Evolutionary conservation across 2,329 filamentous ascomycete species (phyloP).

Genomic region (Tolypocladium endophyticum): DNA sequence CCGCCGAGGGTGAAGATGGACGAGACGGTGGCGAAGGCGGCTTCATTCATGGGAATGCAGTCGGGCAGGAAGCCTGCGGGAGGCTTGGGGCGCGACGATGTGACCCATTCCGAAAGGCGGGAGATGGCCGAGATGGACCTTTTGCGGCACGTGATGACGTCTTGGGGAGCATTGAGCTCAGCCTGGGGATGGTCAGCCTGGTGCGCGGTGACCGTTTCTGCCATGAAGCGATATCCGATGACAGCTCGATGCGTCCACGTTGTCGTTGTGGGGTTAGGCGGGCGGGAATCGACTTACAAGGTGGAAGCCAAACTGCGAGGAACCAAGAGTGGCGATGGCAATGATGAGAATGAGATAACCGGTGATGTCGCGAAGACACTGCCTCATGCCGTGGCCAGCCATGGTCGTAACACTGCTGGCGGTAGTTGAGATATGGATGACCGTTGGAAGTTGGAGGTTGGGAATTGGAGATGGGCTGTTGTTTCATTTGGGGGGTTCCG

Average conservation of each 20-base stretch:
- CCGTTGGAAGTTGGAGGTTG: not conserved
- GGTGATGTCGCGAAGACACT: constrained; percentile 43
- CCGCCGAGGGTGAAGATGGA: constrained; percentile 90
- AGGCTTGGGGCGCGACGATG: constrained; percentile 10
- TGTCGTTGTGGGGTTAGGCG: not conserved
- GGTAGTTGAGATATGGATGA: not conserved
- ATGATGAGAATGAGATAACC: constrained; percentile 71
- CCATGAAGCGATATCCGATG: not conserved
- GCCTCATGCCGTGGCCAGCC: constrained; percentile 16
- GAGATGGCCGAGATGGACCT: constrained; percentile 25
- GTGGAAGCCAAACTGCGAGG: constrained; percentile 91
- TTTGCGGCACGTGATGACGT: constrained; percentile 79
- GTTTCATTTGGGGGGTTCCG: not conserved
- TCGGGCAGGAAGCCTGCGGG: constrained; percentile 41
- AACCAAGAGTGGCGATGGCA: constrained; percentile 68
- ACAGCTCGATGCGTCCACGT: not conserved
- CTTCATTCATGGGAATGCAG: constrained; percentile 81
- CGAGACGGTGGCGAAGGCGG: constrained; percentile 74
- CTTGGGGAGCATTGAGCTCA: constrained; percentile 90
- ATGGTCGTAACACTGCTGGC: constrained; percentile 9
- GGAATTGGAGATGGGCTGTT: not conserved
- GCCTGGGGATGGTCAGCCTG: constrained; percentile 34
- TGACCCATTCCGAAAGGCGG: constrained; percentile 16
- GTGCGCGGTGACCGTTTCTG: not conserved
- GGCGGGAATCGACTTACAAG: constrained; percentile 45